Conservation (phyloP, 257 asterid species). For the Solanum pimpinellifolium region DNA sequence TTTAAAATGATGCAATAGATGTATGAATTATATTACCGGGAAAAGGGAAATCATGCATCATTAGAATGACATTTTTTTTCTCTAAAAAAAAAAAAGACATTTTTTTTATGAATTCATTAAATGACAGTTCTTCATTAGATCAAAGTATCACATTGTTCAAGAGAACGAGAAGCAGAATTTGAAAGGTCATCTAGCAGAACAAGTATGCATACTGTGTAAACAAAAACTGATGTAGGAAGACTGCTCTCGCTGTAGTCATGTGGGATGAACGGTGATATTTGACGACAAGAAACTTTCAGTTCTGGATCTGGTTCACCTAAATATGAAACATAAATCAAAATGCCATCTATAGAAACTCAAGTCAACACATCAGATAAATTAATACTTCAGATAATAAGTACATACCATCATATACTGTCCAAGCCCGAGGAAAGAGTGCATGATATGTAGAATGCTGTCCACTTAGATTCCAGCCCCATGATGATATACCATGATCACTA, state of each 20-base stretch:
- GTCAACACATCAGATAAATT: constrained; percentile 1
- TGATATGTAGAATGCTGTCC: constrained; percentile 99
- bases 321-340: constrained; percentile 1
- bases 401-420: constrained; percentile 94
- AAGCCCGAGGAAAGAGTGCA: constrained; percentile 93
- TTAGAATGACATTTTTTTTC: not conserved
- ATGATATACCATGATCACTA: constrained; percentile 81
- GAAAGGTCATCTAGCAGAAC: not conserved
- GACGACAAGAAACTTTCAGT: constrained; percentile 86
- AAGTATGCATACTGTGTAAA: constrained; percentile 68
- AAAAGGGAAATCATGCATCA: not conserved
- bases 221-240: constrained; percentile 92
- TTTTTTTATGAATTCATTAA: not conserved
- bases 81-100: not conserved
- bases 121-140: not conserved
- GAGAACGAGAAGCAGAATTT: not conserved
- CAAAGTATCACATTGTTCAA: not conserved
- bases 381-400: not conserved
- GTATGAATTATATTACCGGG: not conserved
- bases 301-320: constrained; percentile 99
- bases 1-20: not conserved
- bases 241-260: constrained; percentile 97
- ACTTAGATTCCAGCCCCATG: constrained; percentile 97
- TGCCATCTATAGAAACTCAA: not conserved
- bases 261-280: constrained; percentile 97